Evolutionary conservation across 768 basidiomycete species (phyloP).

Genomic region (Butyriboletus loyo): DNA sequence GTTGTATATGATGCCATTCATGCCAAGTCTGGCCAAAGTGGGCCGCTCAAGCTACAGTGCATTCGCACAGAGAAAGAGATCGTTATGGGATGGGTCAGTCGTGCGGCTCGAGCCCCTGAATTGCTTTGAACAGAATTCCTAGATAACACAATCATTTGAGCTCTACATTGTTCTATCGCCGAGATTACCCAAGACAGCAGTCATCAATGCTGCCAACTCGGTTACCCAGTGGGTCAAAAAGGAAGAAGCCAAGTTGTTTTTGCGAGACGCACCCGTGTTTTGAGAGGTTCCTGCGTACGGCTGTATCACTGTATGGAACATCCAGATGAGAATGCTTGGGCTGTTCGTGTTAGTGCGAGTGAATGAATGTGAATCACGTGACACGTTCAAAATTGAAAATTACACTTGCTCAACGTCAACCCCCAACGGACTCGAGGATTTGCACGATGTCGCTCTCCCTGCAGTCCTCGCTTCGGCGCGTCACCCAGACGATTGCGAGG

Average conservation of each 20-base stretch:
- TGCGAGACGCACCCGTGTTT: constrained; percentile 89
- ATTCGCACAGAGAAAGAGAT: constrained; percentile 82
- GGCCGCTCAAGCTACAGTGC: constrained; percentile 82
- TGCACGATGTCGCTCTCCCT: constrained; percentile 23
- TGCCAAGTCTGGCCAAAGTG: constrained; percentile 80
- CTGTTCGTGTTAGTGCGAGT: too few relatives aligned
- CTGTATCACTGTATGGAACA: background rate
- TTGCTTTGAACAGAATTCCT: background rate
- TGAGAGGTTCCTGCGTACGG: constrained; percentile 25
- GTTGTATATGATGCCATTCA: constrained; percentile 85
- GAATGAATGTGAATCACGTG: background rate
- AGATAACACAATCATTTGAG: constrained; percentile 95
- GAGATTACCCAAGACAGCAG: constrained; percentile 81
- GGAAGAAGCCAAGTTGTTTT: constrained; percentile 78
- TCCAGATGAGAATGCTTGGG: background rate
- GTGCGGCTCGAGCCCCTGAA: background rate
- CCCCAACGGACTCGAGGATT: background rate
- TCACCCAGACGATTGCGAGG: constrained; percentile 22
- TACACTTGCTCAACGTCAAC: background rate
- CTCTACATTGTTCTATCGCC: constrained; percentile 83
- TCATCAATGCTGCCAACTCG: constrained; percentile 83
- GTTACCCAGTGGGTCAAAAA: constrained; percentile 90
- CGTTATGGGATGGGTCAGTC: constrained; percentile 90
- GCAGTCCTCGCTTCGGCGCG: constrained; percentile 17
- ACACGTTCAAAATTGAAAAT: background rate